Base-by-base conservation (phyloP, 148 eudicot genomes). In the Pharnaceum exiguum region DNA sequence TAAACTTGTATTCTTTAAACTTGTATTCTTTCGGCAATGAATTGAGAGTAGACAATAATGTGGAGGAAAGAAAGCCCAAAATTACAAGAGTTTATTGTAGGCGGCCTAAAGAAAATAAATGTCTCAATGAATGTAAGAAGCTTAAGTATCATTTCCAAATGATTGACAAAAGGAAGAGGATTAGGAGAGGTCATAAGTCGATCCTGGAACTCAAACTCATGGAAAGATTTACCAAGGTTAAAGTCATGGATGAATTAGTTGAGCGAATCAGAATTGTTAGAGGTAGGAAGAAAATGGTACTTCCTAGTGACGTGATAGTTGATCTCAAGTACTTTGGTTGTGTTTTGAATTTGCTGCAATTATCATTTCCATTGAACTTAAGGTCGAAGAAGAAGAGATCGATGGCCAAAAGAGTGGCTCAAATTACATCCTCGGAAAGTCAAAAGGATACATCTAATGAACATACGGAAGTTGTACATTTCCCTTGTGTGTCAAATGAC, bases 371-470 rank as follows among this genome's bases (percentile, higher is more conserved):
- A 2, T 9, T 26, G 13, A 45, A 6, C 10, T 43, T 64, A 8
- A 57, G 3, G n/a, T n/a, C n/a, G n/a, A 57, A 24, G 13, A 64
- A 56, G 40, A 63, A 27, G 58, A 63, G 74, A 35, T 50, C 27
- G 17, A 24, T n/a, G n/a, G n/a, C 36, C 1, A 46, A 50, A 57
- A 18, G 18, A 28, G 1, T 32, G 4, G 5, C 49, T 2, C 42
- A 16, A 11, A 4, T 8, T 5, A 50, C 37, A 27, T 46, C 17
- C 36, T 0, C 8, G 19, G 47, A 16, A 5, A n/a, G 4, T 39
- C 22, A 9, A 31, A 53, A 32, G 4, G 30, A 31, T 25, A 18
- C 55, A 36, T 22, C 22, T 21, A 22, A 43, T 30, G 22, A 5
- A 2, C n/a, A n/a, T n/a, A n/a, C n/a, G n/a, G n/a, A n/a, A n/a